Percentiles rank a stretch among this genome's conserved stretches.
Evolutionary conservation across 2,329 filamentous ascomycete genomes (phyloP).

Genomic region (Aspergillus calidoustus): DNA sequence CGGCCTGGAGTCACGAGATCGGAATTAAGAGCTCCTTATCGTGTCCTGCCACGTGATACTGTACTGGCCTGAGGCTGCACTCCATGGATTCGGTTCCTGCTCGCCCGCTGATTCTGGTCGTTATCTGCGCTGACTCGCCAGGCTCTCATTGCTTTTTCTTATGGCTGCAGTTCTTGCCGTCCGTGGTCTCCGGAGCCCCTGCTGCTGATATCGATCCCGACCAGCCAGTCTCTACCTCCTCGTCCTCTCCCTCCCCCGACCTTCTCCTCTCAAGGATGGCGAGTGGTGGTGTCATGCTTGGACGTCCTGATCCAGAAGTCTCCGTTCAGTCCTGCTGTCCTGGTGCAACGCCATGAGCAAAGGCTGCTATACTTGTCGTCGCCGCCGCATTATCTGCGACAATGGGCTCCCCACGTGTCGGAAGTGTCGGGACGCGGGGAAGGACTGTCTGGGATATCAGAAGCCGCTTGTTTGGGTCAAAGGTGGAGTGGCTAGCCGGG

Average conservation of each 20-base stretch:
- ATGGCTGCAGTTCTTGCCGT: neutral
- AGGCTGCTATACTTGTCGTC: slow-evolving; percentile 51
- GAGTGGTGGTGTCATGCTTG: slow-evolving; percentile 23
- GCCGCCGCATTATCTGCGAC: slow-evolving; percentile 50
- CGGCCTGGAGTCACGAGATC: slow-evolving; percentile 8
- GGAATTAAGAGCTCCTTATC: slow-evolving; percentile 4
- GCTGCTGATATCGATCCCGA: neutral
- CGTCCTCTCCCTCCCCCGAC: neutral
- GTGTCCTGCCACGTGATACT: neutral
- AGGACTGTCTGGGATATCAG: slow-evolving; percentile 50
- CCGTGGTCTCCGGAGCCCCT: neutral
- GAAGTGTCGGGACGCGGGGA: slow-evolving; percentile 49
- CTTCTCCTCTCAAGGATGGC: slow-evolving; percentile 23
- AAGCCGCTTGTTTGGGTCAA: slow-evolving; percentile 50
- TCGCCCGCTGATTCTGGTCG: neutral
- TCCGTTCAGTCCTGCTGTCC: slow-evolving; percentile 9
- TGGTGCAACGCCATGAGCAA: slow-evolving; percentile 39
- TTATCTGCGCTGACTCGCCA: neutral
- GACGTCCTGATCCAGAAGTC: slow-evolving; percentile 21
- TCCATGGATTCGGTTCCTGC: neutral
- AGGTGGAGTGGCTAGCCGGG: slow-evolving; percentile 49
- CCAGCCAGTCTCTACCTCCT: neutral
- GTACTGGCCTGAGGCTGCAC: neutral
- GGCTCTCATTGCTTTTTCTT: slow-evolving; percentile 11
- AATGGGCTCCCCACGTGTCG: slow-evolving; percentile 47